Percentiles rank a stretch among this genome's conserved stretches.
phyloP scores from a whole-genome alignment of 1,139 yeast genomes.

The Lipomyces yarrowii region DNA sequence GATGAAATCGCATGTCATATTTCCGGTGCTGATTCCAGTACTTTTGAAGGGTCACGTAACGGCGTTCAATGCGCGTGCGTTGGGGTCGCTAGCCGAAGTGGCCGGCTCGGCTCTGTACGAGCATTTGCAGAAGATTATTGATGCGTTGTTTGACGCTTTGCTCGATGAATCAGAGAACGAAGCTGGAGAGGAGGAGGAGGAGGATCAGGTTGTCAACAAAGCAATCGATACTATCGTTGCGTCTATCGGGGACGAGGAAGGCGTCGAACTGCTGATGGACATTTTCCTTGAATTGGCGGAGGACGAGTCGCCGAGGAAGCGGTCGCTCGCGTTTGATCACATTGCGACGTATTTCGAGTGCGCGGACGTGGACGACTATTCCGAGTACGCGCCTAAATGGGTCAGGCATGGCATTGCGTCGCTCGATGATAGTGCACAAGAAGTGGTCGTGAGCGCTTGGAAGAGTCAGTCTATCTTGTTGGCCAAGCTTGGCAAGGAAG shows the following conservation, averaged over 20 bases:
- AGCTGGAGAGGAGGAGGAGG: slow-evolving; percentile 36
- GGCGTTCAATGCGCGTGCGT: slow-evolving; percentile 78
- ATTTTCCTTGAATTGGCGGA: slow-evolving; percentile 76
- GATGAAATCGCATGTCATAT: slow-evolving; percentile 82
- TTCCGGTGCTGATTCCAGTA: slow-evolving; percentile 91
- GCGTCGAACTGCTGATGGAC: slow-evolving; percentile 81
- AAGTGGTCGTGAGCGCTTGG: slow-evolving; percentile 70
- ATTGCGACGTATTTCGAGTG: slow-evolving; percentile 70
- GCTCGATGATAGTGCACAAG: slow-evolving; percentile 68
- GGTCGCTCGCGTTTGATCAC: slow-evolving; percentile 68
- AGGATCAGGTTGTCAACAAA: slow-evolving; percentile 47
- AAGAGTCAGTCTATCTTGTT: slow-evolving; percentile 67
- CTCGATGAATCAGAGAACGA: slow-evolving; percentile 41
- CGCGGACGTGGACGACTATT: slow-evolving; percentile 64
- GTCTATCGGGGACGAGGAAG: slow-evolving; percentile 75
- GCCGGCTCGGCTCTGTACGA: slow-evolving; percentile 84
- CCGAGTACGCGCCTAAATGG: slow-evolving; percentile 75
- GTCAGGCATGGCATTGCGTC: slow-evolving; percentile 69
- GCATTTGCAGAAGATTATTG: slow-evolving; percentile 70
- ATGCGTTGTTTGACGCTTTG: slow-evolving; percentile 68
- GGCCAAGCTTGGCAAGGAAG: slow-evolving; percentile 64
- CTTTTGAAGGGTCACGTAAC: slow-evolving; percentile 81
- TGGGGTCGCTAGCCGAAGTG: slow-evolving; percentile 86
- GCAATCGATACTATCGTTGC: slow-evolving; percentile 70
- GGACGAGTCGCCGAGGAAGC: slow-evolving; percentile 68